Evolutionary conservation across 306 rosid species (phyloP).

Genomic region (Delonix regia): DNA sequence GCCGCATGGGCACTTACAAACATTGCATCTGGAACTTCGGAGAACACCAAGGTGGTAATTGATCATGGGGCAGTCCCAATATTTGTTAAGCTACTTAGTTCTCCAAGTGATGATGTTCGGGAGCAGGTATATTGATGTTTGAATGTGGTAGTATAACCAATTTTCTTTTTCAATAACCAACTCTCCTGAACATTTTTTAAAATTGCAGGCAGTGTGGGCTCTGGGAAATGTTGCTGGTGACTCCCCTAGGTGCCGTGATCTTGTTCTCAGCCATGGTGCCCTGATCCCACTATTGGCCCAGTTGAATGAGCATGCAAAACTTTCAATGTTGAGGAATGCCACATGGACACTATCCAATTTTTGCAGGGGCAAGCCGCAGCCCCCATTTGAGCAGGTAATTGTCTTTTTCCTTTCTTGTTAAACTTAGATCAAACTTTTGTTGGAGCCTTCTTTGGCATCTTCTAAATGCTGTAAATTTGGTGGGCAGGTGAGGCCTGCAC

Average conservation of each 20-base stretch:
- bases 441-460: background rate
- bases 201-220: constrained; percentile 88
- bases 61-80: constrained; percentile 94
- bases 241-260: constrained; percentile 94
- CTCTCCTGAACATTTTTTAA: background rate
- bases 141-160: background rate
- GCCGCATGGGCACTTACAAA: constrained; percentile 98
- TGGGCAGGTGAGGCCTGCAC: constrained; percentile 84
- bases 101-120: constrained; percentile 93
- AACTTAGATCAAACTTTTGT: background rate
- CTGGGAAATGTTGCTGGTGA: constrained; percentile 97
- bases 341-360: constrained; percentile 95
- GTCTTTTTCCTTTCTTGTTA: constrained; percentile 5
- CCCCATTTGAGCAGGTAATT: constrained; percentile 78
- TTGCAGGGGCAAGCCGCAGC: constrained; percentile 96
- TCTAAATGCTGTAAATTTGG: constrained; percentile 24
- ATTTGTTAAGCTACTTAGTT: constrained; percentile 83
- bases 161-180: background rate
- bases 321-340: constrained; percentile 93
- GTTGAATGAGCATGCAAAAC: constrained; percentile 91
- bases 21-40: constrained; percentile 94
- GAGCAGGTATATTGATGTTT: constrained; percentile 67
- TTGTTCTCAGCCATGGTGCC: constrained; percentile 83
- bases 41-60: constrained; percentile 87
- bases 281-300: constrained; percentile 72